Percentiles rank a stretch among this genome's conserved stretches.
Conservation (phyloP, 176 grass and related monocot species). For the Hyparrhenia diplandra region DNA sequence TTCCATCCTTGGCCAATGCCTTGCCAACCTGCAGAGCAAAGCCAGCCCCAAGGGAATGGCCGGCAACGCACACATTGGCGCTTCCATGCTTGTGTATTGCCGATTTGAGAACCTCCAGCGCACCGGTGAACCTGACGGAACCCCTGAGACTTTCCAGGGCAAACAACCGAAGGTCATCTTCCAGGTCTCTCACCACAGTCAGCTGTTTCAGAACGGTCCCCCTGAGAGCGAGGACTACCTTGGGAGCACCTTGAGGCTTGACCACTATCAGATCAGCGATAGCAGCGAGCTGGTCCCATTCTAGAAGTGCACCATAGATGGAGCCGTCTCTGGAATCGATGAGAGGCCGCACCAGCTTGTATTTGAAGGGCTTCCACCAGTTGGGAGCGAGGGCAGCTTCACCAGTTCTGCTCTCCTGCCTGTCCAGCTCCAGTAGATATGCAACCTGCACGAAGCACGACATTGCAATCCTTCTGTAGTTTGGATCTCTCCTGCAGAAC, state of each 20-base stretch:
- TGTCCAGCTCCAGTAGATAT: constrained; percentile 76
- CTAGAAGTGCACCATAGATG: constrained; percentile 67
- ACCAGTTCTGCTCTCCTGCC: constrained; percentile 53
- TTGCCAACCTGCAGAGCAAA: constrained; percentile 79
- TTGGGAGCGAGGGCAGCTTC: constrained; percentile 54
- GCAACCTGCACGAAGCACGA: constrained; percentile 73
- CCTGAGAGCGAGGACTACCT: constrained; percentile 54
- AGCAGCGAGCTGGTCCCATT: constrained; percentile 69
- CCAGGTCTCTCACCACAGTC: constrained; percentile 63
- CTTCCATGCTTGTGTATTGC: constrained; percentile 50
- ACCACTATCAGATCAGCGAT: constrained; percentile 53
- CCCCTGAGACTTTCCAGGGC: constrained; percentile 65
- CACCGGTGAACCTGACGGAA: constrained; percentile 68
- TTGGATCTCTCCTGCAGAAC: constrained; percentile 63
- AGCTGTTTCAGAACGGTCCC: constrained; percentile 66
- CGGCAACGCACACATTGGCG: constrained; percentile 61
- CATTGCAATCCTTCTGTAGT: constrained; percentile 72
- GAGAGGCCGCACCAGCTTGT: constrained; percentile 54
- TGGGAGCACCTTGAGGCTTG: constrained; percentile 72
- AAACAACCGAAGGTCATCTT: constrained; percentile 78
- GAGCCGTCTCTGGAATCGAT: constrained; percentile 72
- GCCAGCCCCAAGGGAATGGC: constrained; percentile 69
- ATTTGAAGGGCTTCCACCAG: constrained; percentile 93
- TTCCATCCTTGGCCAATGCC: constrained; percentile 56
- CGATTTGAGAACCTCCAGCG: constrained; percentile 50